Conservation (phyloP, 2,329 filamentous ascomycete species). For the Trichoderma semiorbis region DNA sequence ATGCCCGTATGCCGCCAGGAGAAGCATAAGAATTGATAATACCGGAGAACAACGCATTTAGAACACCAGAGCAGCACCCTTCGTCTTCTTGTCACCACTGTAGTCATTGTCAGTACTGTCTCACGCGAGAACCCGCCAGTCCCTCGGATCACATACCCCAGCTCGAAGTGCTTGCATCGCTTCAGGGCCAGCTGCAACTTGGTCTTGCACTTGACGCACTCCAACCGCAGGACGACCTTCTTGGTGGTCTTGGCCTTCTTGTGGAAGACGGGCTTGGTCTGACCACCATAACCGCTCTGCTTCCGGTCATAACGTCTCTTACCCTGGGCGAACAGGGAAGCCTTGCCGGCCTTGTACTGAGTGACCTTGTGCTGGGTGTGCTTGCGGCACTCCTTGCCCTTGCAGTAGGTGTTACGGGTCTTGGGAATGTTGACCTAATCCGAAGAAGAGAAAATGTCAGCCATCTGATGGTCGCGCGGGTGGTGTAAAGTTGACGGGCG, state of each 20-base stretch:
- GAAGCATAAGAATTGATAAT: slow-evolving; percentile 41
- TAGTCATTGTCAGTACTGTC: slow-evolving; percentile 40
- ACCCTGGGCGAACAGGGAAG: slow-evolving; percentile 94
- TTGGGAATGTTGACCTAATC: slow-evolving; percentile 94
- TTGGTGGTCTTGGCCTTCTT: slow-evolving; percentile 99
- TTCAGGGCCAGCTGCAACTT: slow-evolving; percentile 97
- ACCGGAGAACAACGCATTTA: slow-evolving; percentile 62
- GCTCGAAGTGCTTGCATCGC: slow-evolving; percentile 99
- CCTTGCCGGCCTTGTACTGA: slow-evolving; percentile 97
- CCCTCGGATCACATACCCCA: slow-evolving; percentile 69
- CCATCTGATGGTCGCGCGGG: slow-evolving; percentile 23
- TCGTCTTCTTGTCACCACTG: slow-evolving; percentile 99
- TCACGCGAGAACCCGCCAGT: background rate
- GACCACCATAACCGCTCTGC: slow-evolving; percentile 99
- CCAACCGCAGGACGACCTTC: slow-evolving; percentile 98
- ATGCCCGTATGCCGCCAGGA: slow-evolving; percentile 45
- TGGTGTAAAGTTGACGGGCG: background rate
- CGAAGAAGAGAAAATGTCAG: slow-evolving; percentile 22
- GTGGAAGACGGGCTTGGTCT: slow-evolving; percentile 99
- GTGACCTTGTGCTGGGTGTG: slow-evolving; percentile 91
- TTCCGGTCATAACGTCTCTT: slow-evolving; percentile 99
- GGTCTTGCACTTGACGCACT: slow-evolving; percentile 97
- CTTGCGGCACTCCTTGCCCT: slow-evolving; percentile 90
- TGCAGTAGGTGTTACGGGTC: slow-evolving; percentile 96
- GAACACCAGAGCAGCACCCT: slow-evolving; percentile 99